Evolutionary conservation across 345 rosid genomes (phyloP), one percentile per base, ranked within the genome.

Genomic region (Brassica nigra): DNA sequence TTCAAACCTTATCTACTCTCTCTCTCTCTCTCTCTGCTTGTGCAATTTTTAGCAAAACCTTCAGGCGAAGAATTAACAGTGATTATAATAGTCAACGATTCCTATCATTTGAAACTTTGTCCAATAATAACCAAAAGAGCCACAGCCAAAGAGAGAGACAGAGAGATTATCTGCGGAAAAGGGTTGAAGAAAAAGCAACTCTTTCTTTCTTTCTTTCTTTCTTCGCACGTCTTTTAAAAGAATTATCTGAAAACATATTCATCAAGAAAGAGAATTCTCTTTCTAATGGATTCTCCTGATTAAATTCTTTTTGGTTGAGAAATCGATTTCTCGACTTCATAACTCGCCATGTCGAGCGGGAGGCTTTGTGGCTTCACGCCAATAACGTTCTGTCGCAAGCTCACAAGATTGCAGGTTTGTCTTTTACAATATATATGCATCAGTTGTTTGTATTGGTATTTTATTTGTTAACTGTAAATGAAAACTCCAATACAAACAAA

Each of bases 291-390:
- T 66, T 57, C 65, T 81, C 47, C 62, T 71, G 57, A 57, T n/a
- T 76, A 42, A 70, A 9, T 20, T 0, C 1, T 16, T 49, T 36
- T 31, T 6, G 62, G 67, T 44, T 57, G 74, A 75, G 70, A 49
- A 81, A 23, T 79, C 36, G 66, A 57, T 37, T 66, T 64, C 52
- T 58, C 65, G 66, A 76, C 78, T 49, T 65, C 67, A 76, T 65
- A 49, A 71, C 55, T 75, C 34, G 12, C 28, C 6, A 90, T 91
- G 91, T 47, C 87, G 6, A 68, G 79, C 44, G 76, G 82, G 6
- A 73, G 66, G 73, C 82, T 83, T 30, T 89, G 86, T 18, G 88
- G 89, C 55, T 80, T 86, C 55, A 78, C 80, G 67, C 88, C 90
- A 0, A 79, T 85, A 64, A 77, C 78, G 16, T 82, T 83, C 8